A percentile compares a stretch with the other conserved stretches of the same genome.
These are phyloP conservation scores for Lathyrus sativus DNA, from an alignment of 306 rosid genomes.

Conservation along the genomic window DNA sequence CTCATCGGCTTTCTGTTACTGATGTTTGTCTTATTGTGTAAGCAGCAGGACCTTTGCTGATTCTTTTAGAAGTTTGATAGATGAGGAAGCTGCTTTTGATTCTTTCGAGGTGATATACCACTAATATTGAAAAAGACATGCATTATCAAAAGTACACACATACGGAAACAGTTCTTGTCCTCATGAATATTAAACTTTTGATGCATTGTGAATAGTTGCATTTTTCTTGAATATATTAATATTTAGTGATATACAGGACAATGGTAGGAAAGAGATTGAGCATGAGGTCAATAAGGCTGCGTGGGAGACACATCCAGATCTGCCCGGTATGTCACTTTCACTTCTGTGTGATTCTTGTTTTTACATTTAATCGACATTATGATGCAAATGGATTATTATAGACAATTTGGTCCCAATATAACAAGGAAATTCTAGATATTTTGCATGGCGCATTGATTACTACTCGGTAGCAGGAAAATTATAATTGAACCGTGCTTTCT, in stretches of 20 bases:
- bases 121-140: slow-evolving; percentile 18
- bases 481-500: neutral
- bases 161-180: slow-evolving; percentile 1
- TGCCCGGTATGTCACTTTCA: slow-evolving; percentile 45
- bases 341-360: slow-evolving; percentile 12
- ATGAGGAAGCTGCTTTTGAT: slow-evolving; percentile 47
- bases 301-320: slow-evolving; percentile 35
- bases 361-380: slow-evolving; percentile 6
- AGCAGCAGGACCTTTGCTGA: slow-evolving; percentile 63
- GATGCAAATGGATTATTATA: neutral
- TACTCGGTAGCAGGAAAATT: neutral
- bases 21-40: slow-evolving; percentile 28
- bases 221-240: slow-evolving; percentile 32
- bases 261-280: slow-evolving; percentile 33
- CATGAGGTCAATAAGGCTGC: slow-evolving; percentile 38
- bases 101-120: slow-evolving; percentile 56
- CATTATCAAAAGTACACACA: slow-evolving; percentile 17
- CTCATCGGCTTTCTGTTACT: slow-evolving; percentile 24
- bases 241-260: slow-evolving; percentile 44
- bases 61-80: slow-evolving; percentile 57
- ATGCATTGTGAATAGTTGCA: slow-evolving; percentile 4
- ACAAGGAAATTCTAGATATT: neutral
- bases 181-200: neutral
- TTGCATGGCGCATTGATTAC: neutral
- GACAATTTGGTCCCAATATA: neutral